phyloP scores from a whole-genome alignment of 192 early-diverging fungal genomes.

The Coemansia sp. region DNA sequence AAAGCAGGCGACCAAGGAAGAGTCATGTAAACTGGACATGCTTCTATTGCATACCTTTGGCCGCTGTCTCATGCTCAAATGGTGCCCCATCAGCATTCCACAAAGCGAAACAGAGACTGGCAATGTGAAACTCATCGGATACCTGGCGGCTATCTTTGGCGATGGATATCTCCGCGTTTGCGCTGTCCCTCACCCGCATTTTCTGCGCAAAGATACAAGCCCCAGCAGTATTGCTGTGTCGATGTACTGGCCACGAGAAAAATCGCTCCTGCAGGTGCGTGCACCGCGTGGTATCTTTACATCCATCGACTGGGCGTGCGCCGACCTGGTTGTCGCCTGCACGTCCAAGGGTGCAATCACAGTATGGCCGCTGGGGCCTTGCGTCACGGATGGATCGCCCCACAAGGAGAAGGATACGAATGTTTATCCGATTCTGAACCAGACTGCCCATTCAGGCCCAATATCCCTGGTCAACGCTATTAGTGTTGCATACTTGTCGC shows the following conservation, averaged over 20 bases:
- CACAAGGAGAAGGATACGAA: not conserved
- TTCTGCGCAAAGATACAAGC: not conserved
- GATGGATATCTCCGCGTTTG: conserved; percentile 41
- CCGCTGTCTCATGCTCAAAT: conserved; percentile 25
- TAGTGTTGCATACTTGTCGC: not conserved
- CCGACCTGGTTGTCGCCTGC: conserved; percentile 30
- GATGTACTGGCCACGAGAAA: conserved; percentile 36
- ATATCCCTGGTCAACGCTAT: conserved; percentile 2
- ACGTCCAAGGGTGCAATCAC: conserved; percentile 27
- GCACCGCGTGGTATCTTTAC: conserved; percentile 33
- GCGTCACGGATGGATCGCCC: too few species aligned
- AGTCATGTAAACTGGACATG: conserved; percentile 21
- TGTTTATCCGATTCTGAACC: conserved; percentile 16
- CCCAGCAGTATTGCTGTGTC: not conserved
- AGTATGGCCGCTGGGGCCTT: conserved; percentile 29
- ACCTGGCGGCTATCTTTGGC: conserved; percentile 40
- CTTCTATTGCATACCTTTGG: conserved; percentile 34
- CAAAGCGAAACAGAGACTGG: not conserved
- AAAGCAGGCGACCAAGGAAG: not conserved
- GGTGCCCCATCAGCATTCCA: conserved; percentile 38
- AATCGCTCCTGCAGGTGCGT: conserved; percentile 23
- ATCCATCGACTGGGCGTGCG: conserved; percentile 29
- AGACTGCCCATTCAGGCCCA: conserved; percentile 17
- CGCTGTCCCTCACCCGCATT: conserved; percentile 22
- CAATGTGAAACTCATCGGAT: conserved; percentile 13